Conservation (phyloP, 2,329 filamentous ascomycete species). For the Berkeleyomyces rouxiae region DNA sequence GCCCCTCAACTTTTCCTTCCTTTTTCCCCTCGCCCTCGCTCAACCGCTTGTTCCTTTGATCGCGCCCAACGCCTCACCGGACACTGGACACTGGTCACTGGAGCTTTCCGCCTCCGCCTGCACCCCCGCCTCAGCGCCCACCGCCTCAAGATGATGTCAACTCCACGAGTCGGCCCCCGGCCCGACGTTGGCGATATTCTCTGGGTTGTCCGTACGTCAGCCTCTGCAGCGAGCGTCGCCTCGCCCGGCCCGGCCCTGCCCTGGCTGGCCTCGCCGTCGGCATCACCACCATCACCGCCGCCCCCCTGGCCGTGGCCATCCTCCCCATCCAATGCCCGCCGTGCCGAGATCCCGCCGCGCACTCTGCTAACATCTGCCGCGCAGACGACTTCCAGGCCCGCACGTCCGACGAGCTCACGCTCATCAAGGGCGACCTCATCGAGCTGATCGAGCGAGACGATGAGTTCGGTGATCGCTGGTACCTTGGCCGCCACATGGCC, state of each 20-base stretch:
- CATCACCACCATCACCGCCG: background rate
- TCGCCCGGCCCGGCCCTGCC: background rate
- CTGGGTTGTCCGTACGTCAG: constrained; percentile 51
- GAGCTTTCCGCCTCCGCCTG: constrained; percentile 15
- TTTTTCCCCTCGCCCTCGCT: background rate
- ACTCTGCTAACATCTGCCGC: constrained; percentile 5
- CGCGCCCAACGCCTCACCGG: constrained; percentile 15
- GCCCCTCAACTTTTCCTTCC: background rate
- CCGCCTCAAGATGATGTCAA: constrained; percentile 25
- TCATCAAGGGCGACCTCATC: constrained; percentile 70
- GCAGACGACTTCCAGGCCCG: constrained; percentile 82
- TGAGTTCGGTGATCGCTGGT: constrained; percentile 81
- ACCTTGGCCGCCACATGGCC: constrained; percentile 55
- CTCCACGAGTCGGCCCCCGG: constrained; percentile 20
- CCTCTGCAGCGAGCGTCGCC: constrained; percentile 4
- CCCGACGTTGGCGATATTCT: constrained; percentile 51
- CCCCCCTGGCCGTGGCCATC: constrained; percentile 8
- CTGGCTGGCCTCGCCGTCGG: background rate
- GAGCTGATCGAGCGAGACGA: constrained; percentile 74
- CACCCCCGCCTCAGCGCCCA: background rate
- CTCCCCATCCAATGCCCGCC: background rate
- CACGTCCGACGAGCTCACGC: constrained; percentile 80
- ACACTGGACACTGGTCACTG: constrained; percentile 13
- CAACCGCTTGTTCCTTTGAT: background rate
- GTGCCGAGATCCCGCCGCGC: background rate